Percentiles rank a stretch among this genome's conserved stretches.
Conservation (phyloP, 371 early-diverging fungal genomes). For the Blakeslea trispora region DNA sequence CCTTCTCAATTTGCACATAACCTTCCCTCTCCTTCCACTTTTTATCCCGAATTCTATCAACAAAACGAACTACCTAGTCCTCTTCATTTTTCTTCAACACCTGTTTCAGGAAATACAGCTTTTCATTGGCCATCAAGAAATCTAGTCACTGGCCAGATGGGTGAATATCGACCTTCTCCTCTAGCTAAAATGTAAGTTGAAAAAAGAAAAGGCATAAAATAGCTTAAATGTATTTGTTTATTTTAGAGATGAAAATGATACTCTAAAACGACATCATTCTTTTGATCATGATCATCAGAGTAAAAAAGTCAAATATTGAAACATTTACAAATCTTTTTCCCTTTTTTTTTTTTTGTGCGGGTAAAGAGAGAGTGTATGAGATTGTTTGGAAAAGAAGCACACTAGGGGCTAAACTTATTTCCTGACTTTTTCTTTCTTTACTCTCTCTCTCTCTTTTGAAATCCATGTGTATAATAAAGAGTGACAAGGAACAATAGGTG, state of each 20-base stretch:
- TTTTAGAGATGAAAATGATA: background rate
- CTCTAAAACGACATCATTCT: background rate
- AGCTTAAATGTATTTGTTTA: background rate
- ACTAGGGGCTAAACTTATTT: too few relatives aligned
- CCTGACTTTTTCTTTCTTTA: too few relatives aligned
- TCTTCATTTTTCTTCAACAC: slow-evolving; percentile 62
- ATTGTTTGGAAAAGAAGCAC: too few relatives aligned
- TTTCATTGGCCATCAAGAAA: slow-evolving; percentile 63
- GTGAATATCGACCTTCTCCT: slow-evolving; percentile 21
- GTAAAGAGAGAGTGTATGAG: too few relatives aligned
- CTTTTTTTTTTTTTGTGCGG: too few relatives aligned
- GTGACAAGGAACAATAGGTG: too few relatives aligned
- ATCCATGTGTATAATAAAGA: too few relatives aligned
- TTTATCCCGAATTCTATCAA: slow-evolving; percentile 77
- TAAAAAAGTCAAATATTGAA: too few relatives aligned
- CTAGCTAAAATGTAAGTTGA: slow-evolving; percentile 21
- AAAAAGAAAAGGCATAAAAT: background rate
- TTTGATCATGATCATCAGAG: background rate
- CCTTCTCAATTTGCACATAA: slow-evolving; percentile 76
- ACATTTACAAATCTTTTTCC: too few relatives aligned
- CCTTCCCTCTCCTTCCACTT: slow-evolving; percentile 75
- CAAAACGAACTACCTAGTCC: slow-evolving; percentile 67
- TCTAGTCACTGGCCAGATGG: background rate
- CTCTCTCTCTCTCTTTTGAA: too few relatives aligned
- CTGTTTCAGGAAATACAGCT: slow-evolving; percentile 50